Evolutionary conservation across 345 rosid genomes (phyloP).

Genomic region (Arabidopsis arenosa): DNA sequence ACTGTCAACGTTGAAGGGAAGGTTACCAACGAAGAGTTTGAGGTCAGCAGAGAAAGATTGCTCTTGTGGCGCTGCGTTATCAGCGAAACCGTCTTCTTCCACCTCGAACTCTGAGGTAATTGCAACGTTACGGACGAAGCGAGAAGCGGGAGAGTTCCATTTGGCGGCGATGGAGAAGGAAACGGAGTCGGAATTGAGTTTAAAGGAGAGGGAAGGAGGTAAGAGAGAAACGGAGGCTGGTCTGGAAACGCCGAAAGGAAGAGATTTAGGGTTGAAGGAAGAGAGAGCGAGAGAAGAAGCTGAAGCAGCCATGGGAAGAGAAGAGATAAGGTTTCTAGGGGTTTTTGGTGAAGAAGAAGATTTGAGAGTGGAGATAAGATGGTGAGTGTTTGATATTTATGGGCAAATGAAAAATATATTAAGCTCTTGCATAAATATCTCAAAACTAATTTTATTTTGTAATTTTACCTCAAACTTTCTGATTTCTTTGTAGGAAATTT

Average conservation of each 20-base stretch:
- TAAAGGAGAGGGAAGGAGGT: constrained; percentile 51
- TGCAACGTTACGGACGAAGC: constrained; percentile 63
- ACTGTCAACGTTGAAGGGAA: constrained; percentile 86
- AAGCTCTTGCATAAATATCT: constrained; percentile 23
- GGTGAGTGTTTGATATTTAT: constrained; percentile 32
- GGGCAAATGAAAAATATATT: background rate
- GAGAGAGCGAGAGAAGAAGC: constrained; percentile 74
- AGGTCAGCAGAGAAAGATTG: constrained; percentile 71
- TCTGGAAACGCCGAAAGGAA: constrained; percentile 49
- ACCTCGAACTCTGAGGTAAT: constrained; percentile 66
- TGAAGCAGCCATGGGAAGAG: constrained; percentile 62
- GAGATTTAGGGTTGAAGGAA: constrained; percentile 57
- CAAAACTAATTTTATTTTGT: background rate
- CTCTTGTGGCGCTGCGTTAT: constrained; percentile 45
- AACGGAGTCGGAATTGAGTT: constrained; percentile 45
- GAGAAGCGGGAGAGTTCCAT: constrained; percentile 49
- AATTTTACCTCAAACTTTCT: background rate
- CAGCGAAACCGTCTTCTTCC: constrained; percentile 65
- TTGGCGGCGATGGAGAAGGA: constrained; percentile 48
- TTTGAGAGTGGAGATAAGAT: constrained; percentile 40
- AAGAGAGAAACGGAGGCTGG: constrained; percentile 49
- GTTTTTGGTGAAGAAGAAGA: constrained; percentile 24
- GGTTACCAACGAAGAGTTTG: constrained; percentile 93
- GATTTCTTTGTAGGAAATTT: background rate
- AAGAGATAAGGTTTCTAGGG: constrained; percentile 47